Base-by-base conservation (phyloP, 2,329 filamentous ascomycete genomes). In the Aspergillus calidoustus region DNA sequence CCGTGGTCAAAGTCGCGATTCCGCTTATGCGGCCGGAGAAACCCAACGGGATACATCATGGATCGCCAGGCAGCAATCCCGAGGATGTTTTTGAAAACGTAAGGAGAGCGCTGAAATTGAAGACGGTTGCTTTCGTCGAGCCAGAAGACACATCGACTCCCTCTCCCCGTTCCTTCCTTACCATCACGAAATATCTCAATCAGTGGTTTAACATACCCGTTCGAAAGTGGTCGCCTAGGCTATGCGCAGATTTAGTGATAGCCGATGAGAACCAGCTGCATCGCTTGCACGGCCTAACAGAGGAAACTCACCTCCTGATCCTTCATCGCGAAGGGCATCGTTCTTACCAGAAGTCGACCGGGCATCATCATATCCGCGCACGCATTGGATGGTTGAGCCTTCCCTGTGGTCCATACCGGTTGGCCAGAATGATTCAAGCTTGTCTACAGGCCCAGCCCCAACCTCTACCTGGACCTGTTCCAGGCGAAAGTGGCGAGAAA, bases 1-100 rank as follows among this genome's bases (percentile, higher is more conserved):
- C 84, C 0, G 81, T 81, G 28, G 79, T 83, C 2, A 77, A 76
- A 13, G 78, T 84, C n/a, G 75, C 70, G 30, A 34, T 53, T 15
- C 34, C 56, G 22, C 34, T 41, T 15, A 41, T 41, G 34, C 34
- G 34, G 4, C 34, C 34, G 11, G 34, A 15, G 15, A 15, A 5
- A 41, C 15, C 11, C 11, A 5, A 41, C 4, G 9, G 15, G 11
- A 4, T 15, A 15, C 34, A 13, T 8, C 4, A 41, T 41, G 34
- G 34, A 41, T 15, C 34, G 6, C 25, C 25, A 7, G 25, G 25
- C 34, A 15, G 34, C 34, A 15, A 11, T 15, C 15, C 11, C 4
- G 34, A 15, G 34, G 9, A 41, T 41, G 9, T 15, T 15, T 2
- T 41, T 11, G 9, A 41, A 13, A 41, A 15, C 11, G 13, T 41